Percentiles rank a stretch among this genome's conserved stretches.
Evolutionary conservation across 768 basidiomycete species (phyloP).

Genomic region (Pholiota molesta): DNA sequence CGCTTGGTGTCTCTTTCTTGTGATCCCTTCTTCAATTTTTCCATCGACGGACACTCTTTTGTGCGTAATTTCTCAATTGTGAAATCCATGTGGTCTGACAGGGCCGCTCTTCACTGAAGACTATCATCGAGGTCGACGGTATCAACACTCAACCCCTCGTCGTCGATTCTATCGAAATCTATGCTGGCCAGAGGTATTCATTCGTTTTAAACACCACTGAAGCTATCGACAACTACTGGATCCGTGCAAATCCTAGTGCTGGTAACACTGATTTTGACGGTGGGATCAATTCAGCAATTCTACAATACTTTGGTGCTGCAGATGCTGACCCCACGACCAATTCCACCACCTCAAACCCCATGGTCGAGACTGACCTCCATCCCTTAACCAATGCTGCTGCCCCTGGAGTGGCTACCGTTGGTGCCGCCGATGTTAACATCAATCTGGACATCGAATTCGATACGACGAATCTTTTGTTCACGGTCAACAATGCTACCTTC

Average conservation of each 20-base stretch:
- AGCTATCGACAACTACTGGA: constrained; percentile 46
- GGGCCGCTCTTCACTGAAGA: constrained; percentile 18
- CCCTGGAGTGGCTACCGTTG: constrained; percentile 35
- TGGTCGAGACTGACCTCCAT: constrained; percentile 41
- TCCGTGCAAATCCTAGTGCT: constrained; percentile 36
- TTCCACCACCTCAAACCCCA: constrained; percentile 26
- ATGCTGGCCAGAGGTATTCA: constrained; percentile 47
- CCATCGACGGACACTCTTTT: constrained; percentile 49
- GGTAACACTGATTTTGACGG: constrained; percentile 23
- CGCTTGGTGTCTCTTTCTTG: constrained; percentile 50
- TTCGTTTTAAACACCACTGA: constrained; percentile 43
- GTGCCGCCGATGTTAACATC: constrained; percentile 42
- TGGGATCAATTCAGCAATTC: constrained; percentile 57
- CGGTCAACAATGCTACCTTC: constrained; percentile 37
- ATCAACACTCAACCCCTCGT: constrained; percentile 36
- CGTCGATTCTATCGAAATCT: constrained; percentile 38
- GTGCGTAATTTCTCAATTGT: constrained; percentile 15
- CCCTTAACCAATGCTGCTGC: constrained; percentile 29
- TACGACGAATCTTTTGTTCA: constrained; percentile 22
- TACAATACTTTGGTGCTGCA: constrained; percentile 49
- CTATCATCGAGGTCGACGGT: constrained; percentile 45
- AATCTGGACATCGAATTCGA: constrained; percentile 33
- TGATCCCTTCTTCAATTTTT: constrained; percentile 45
- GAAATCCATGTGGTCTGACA: not conserved
- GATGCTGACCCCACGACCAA: constrained; percentile 40